phyloP scores from a whole-genome alignment of 495 filamentous ascomycete genomes.

The Aspergillus affinis region DNA sequence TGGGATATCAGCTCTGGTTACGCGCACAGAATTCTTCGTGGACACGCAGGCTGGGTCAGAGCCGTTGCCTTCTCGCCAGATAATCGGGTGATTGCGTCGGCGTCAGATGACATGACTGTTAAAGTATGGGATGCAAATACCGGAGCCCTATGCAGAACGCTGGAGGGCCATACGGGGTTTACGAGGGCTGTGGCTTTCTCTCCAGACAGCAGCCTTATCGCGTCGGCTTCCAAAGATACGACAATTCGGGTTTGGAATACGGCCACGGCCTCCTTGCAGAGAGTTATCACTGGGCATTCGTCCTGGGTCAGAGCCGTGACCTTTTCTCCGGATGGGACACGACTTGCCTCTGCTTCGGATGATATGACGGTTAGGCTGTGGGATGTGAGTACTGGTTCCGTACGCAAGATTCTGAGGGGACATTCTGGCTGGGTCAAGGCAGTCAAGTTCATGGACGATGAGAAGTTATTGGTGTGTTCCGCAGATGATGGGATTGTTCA shows the following conservation, averaged over 20 bases:
- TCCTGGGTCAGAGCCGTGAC: background rate
- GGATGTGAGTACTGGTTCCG: constrained; percentile 7
- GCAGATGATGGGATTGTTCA: background rate
- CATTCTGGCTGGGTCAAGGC: constrained; percentile 19
- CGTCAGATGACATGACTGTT: background rate
- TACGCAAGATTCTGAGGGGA: constrained; percentile 18
- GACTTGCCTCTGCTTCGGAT: constrained; percentile 27
- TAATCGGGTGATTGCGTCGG: background rate
- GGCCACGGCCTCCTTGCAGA: background rate
- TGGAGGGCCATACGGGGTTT: constrained; percentile 11
- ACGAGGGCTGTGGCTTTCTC: constrained; percentile 6
- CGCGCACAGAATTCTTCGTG: background rate
- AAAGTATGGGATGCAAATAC: background rate
- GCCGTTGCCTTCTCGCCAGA: background rate
- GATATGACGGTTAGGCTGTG: constrained; percentile 32
- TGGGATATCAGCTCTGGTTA: constrained; percentile 22
- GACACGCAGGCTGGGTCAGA: background rate
- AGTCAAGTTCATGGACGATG: constrained; percentile 19
- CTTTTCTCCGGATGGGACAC: constrained; percentile 16
- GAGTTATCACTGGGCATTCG: background rate
- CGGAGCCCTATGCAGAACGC: background rate
- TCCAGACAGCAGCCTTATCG: background rate
- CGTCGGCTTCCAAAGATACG: background rate
- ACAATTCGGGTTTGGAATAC: background rate
- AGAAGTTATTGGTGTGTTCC: background rate